Conservation (phyloP, 768 basidiomycete genomes). For the Lanmaoa rubissima region DNA sequence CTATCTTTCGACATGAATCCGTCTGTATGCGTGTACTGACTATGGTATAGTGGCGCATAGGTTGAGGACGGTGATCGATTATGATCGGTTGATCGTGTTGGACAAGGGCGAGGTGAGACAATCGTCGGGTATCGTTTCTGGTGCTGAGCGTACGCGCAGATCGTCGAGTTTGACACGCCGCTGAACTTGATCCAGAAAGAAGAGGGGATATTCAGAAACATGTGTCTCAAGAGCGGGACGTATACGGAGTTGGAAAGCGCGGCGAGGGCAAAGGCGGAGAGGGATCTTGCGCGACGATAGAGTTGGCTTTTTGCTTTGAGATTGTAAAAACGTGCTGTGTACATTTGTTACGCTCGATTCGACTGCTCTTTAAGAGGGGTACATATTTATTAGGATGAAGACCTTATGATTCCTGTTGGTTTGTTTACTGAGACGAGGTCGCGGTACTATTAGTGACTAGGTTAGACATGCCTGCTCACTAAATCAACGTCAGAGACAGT, state of each 20-base stretch:
- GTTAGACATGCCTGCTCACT: too few relatives aligned
- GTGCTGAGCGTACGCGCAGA: slow-evolving; percentile 17
- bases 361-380: too few relatives aligned
- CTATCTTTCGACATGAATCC: too few relatives aligned
- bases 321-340: too few relatives aligned
- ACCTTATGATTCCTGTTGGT: too few relatives aligned
- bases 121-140: background rate
- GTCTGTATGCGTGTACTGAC: background rate
- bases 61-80: slow-evolving; percentile 75
- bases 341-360: too few relatives aligned
- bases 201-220: slow-evolving; percentile 61
- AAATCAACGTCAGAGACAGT: too few relatives aligned
- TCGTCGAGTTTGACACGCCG: slow-evolving; percentile 73
- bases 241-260: slow-evolving; percentile 57
- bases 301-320: too few relatives aligned
- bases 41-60: slow-evolving; percentile 58
- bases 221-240: slow-evolving; percentile 71
- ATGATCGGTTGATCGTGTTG: slow-evolving; percentile 77
- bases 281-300: background rate
- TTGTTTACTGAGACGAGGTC: too few relatives aligned
- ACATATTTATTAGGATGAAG: too few relatives aligned
- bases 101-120: slow-evolving; percentile 41
- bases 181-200: slow-evolving; percentile 61
- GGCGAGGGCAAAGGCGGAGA: slow-evolving; percentile 44
- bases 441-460: too few relatives aligned